Percentiles rank a stretch among this genome's conserved stretches.
phyloP scores from a whole-genome alignment of 176 grass and related monocot genomes.

The Musa schizocarpa region DNA sequence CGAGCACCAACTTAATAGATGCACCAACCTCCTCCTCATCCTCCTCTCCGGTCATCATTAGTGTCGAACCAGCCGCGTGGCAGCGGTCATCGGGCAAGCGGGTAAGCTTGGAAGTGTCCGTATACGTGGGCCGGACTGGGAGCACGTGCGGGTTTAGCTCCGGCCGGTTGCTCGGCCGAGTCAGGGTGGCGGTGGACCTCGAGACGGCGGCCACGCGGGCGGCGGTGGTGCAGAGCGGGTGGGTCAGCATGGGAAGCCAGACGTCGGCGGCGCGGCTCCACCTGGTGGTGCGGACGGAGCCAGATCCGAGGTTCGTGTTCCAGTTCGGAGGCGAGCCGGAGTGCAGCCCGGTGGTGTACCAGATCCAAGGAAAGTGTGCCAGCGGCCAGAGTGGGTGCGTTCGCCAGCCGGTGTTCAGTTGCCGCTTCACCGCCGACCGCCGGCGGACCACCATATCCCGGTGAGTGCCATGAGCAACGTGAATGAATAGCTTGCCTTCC shows the following conservation, averaged over 20 bases:
- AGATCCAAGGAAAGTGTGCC: slow-evolving; percentile 50
- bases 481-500: too few species aligned
- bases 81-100: slow-evolving; percentile 36
- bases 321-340: slow-evolving; percentile 89
- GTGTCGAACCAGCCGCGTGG: slow-evolving; percentile 51
- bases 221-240: slow-evolving; percentile 54
- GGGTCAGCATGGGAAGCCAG: slow-evolving; percentile 46
- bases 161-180: slow-evolving; percentile 37
- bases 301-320: slow-evolving; percentile 83
- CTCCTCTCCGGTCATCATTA: slow-evolving; percentile 44
- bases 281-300: slow-evolving; percentile 65
- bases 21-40: background rate
- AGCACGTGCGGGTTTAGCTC: slow-evolving; percentile 38
- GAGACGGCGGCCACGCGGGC: slow-evolving; percentile 32
- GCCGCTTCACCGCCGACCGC: slow-evolving; percentile 65
- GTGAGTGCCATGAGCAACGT: slow-evolving; percentile 19
- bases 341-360: slow-evolving; percentile 81
- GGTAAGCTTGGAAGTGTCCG: slow-evolving; percentile 49
- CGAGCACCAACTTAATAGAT: slow-evolving; percentile 3
- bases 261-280: slow-evolving; percentile 28
- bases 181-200: slow-evolving; percentile 44
- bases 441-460: slow-evolving; percentile 36
- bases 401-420: slow-evolving; percentile 81
- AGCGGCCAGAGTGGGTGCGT: slow-evolving; percentile 30
- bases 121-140: slow-evolving; percentile 48